A percentile compares a stretch with the other conserved stretches of the same genome.
phyloP scores from a whole-genome alignment of 2,329 filamentous ascomycete species.

The Huntiella bhutanensis region DNA sequence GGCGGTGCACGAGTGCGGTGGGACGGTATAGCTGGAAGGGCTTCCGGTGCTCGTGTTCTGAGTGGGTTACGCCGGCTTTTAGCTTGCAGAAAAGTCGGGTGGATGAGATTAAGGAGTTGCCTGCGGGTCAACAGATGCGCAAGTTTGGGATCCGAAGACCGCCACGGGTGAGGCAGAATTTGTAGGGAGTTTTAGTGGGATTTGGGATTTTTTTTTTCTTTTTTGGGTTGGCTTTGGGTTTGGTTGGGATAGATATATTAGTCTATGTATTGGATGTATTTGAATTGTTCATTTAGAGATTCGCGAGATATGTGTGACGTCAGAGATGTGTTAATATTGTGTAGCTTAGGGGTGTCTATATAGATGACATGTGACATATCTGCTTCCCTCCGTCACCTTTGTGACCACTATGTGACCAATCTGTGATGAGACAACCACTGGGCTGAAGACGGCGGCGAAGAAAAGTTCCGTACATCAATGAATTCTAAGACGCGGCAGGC shows the following conservation, averaged over 20 bases:
- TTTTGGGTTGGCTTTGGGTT: neutral
- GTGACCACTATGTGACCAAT: too few relatives aligned
- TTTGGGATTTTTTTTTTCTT: neutral
- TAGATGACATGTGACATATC: neutral
- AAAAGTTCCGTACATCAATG: neutral
- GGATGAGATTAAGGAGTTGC: constrained; percentile 39
- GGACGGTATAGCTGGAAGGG: constrained; percentile 96
- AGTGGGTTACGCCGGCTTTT: constrained; percentile 83
- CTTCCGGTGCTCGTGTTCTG: constrained; percentile 74
- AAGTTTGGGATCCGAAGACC: constrained; percentile 35
- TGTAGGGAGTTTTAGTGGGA: constrained; percentile 14
- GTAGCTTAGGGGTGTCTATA: neutral
- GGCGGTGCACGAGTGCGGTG: constrained; percentile 61
- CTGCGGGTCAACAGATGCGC: constrained; percentile 12
- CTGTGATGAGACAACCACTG: too few relatives aligned
- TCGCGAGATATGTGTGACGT: too few relatives aligned
- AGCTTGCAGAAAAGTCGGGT: constrained; percentile 66
- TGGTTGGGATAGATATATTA: neutral
- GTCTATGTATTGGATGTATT: neutral
- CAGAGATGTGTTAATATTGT: too few relatives aligned
- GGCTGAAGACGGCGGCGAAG: neutral
- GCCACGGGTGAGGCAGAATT: constrained; percentile 24
- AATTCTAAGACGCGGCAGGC: neutral
- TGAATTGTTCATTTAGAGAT: too few relatives aligned
- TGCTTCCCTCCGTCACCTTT: too few relatives aligned